Conservation (phyloP, 2,329 filamentous ascomycete genomes). For the Botrytis fragariae region DNA sequence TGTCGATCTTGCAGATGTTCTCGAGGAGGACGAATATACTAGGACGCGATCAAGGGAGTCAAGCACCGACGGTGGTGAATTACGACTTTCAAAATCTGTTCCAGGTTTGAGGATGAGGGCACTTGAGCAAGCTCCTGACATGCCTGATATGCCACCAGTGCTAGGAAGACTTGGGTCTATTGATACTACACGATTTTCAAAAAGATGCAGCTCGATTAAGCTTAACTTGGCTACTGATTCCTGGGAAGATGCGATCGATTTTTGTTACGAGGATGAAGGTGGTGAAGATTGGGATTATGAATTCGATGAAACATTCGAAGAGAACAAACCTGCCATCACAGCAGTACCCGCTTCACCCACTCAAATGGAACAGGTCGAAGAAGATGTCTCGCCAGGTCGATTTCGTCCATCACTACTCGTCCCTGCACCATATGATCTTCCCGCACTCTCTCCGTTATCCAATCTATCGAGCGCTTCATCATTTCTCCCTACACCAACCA, state of each 20-base stretch:
- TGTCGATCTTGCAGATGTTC: conserved; percentile 54
- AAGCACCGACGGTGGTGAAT: conserved; percentile 28
- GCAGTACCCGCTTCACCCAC: conserved; percentile 34
- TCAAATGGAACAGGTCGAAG: conserved; percentile 24
- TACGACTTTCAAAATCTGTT: conserved; percentile 36
- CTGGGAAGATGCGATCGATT: conserved; percentile 70
- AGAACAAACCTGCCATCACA: conserved; percentile 37
- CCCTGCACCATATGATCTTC: conserved; percentile 32
- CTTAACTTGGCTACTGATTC: conserved; percentile 38
- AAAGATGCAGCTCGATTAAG: not conserved
- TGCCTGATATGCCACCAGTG: conserved; percentile 15
- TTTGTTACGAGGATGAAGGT: conserved; percentile 66
- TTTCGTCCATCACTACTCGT: conserved; percentile 37
- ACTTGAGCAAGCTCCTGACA: conserved; percentile 18
- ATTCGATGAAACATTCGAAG: conserved; percentile 59
- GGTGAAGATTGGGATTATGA: conserved; percentile 66
- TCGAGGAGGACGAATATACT: conserved; percentile 54
- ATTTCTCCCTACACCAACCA: conserved; percentile 25
- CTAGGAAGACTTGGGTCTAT: conserved; percentile 5
- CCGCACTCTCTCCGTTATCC: conserved; percentile 37
- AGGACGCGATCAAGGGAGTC: conserved; percentile 34
- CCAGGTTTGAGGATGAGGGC: conserved; percentile 40
- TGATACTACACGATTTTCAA: not conserved
- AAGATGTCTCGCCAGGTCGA: conserved; percentile 29
- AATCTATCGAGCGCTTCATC: conserved; percentile 30